Evolutionary conservation across 805 yeast species (phyloP).

Genomic region (Starmerella ratchasimensis): DNA sequence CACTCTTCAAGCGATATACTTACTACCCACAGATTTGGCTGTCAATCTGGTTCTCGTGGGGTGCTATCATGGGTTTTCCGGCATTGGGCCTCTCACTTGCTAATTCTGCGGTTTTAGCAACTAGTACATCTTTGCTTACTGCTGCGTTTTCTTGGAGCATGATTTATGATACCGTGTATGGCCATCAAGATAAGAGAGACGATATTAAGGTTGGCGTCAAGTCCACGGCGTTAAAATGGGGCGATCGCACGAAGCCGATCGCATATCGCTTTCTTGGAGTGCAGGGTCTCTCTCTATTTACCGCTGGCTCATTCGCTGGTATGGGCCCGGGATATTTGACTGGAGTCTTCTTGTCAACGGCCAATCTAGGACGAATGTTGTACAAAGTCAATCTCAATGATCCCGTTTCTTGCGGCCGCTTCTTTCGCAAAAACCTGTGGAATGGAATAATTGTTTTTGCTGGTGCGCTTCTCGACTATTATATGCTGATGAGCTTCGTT

Average conservation of each 20-base stretch:
- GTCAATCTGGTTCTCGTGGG: conserved; percentile 85
- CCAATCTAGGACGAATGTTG: conserved; percentile 56
- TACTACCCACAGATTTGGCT: conserved; percentile 85
- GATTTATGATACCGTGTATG: conserved; percentile 91
- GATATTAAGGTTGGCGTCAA: conserved; percentile 86
- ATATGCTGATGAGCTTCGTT: conserved; percentile 12
- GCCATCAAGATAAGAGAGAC: conserved; percentile 88
- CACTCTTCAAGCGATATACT: conserved; percentile 85
- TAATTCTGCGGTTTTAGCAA: conserved; percentile 43
- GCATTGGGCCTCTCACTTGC: conserved; percentile 81
- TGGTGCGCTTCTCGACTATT: conserved; percentile 29
- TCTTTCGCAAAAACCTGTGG: conserved; percentile 60
- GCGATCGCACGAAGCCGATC: conserved; percentile 57
- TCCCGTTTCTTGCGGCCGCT: conserved; percentile 71
- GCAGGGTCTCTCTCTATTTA: conserved; percentile 49
- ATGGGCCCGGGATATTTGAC: conserved; percentile 74
- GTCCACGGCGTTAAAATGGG: conserved; percentile 95
- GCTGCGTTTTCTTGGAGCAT: conserved; percentile 84
- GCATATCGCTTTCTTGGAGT: conserved; percentile 48
- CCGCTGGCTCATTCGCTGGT: conserved; percentile 62
- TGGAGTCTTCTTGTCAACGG: conserved; percentile 54
- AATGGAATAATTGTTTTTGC: conserved; percentile 35
- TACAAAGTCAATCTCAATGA: conserved; percentile 60
- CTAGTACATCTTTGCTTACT: conserved; percentile 42
- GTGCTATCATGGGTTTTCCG: conserved; percentile 84